Evolutionary conservation across 108 stramenopile species (phyloP).

Genomic region (Hondaea fermentalgiana): DNA sequence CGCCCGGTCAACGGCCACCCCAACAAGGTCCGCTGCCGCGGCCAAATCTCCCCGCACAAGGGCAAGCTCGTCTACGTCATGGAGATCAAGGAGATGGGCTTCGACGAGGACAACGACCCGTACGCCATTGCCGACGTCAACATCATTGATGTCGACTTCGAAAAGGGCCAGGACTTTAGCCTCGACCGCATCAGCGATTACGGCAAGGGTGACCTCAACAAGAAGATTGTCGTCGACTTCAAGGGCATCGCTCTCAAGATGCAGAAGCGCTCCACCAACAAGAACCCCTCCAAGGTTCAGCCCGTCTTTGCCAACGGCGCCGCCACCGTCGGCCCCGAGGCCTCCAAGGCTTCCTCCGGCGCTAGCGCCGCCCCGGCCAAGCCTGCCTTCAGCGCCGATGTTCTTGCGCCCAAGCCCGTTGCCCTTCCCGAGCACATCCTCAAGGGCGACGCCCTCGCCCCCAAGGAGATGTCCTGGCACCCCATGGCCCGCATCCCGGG

Average conservation of each 20-base stretch:
- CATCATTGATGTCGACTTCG: neutral
- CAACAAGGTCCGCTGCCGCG: conserved; percentile 4
- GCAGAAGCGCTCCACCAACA: neutral
- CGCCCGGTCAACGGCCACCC: neutral
- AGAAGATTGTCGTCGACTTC: neutral
- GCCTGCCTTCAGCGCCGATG: neutral
- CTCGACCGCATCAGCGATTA: neutral
- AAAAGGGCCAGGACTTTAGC: neutral
- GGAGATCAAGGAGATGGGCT: conserved; percentile 3
- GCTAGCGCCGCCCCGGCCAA: neutral
- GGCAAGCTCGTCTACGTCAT: conserved; percentile 5
- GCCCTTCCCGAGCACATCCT: neutral
- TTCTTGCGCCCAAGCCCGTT: neutral
- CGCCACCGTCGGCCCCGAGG: neutral
- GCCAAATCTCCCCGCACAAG: conserved; percentile 3
- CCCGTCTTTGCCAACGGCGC: neutral
- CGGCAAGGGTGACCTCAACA: neutral
- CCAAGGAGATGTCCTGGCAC: neutral
- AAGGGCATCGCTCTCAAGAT: neutral
- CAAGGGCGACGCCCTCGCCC: neutral
- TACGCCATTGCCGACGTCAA: neutral
- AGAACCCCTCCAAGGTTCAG: neutral
- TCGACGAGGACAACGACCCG: neutral
- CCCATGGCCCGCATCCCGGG: neutral
- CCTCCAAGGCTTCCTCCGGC: neutral